Percentiles rank a stretch among this genome's conserved stretches.
Conservation (phyloP, 768 basidiomycete genomes). For the Pluteus cervinus region DNA sequence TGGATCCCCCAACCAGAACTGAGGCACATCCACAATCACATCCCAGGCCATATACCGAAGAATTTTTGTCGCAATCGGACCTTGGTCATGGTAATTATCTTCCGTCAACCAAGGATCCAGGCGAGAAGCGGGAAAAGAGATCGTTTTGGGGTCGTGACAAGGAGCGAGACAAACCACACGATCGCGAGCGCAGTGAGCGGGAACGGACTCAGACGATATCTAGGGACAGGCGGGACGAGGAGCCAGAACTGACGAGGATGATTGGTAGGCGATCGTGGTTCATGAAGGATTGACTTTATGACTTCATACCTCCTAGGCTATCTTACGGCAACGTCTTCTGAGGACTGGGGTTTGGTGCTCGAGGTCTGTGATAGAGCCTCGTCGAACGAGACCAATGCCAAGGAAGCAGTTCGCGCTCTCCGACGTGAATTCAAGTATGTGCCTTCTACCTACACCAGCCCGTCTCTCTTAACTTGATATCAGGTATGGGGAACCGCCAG, state of each 20-base stretch:
- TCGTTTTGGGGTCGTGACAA: constrained; percentile 45
- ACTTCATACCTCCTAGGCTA: constrained; percentile 38
- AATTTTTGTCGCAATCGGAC: constrained; percentile 24
- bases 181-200: constrained; percentile 16
- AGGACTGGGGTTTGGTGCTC: constrained; percentile 77
- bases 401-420: constrained; percentile 79
- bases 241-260: constrained; percentile 60
- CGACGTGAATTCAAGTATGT: constrained; percentile 79
- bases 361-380: constrained; percentile 86
- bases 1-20: constrained; percentile 44
- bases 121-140: constrained; percentile 46
- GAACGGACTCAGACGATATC: constrained; percentile 19
- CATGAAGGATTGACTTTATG: not conserved
- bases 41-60: constrained; percentile 23
- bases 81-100: constrained; percentile 22
- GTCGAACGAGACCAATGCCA: constrained; percentile 62
- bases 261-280: constrained; percentile 43
- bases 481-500: constrained; percentile 70
- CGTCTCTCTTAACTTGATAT: constrained; percentile 6
- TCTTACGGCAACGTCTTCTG: constrained; percentile 70
- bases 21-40: constrained; percentile 23
- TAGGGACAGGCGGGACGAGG: constrained; percentile 33
- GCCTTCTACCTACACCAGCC: constrained; percentile 1
- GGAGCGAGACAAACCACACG: constrained; percentile 28
- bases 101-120: constrained; percentile 15